These are phyloP conservation scores for Claviceps monticola DNA, from an alignment of 2,329 filamentous ascomycete species.

Conservation along the genomic window DNA sequence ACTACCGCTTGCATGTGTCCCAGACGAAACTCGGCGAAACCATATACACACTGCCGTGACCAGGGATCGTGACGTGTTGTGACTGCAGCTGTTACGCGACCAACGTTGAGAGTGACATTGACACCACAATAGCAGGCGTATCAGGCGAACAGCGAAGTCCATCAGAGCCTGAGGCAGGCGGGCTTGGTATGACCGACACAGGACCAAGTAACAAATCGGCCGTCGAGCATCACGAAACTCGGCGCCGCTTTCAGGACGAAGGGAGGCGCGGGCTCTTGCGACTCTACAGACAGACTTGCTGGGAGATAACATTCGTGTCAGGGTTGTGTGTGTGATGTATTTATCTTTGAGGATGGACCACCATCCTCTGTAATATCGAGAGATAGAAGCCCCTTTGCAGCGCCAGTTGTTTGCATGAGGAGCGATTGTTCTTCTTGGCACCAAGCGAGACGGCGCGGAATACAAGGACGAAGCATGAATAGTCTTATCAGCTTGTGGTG, in stretches of 20 bases:
- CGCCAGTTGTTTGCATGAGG: background rate
- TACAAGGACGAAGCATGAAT: background rate
- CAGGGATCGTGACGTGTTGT: background rate
- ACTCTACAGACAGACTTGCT: slow-evolving; percentile 8
- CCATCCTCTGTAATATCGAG: slow-evolving; percentile 28
- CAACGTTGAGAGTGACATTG: slow-evolving; percentile 16
- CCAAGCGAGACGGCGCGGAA: background rate
- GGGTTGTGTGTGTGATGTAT: slow-evolving; percentile 18
- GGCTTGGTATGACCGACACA: slow-evolving; percentile 14
- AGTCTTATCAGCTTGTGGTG: background rate
- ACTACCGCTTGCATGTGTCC: background rate
- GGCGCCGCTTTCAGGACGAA: slow-evolving; percentile 7
- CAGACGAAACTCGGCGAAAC: background rate
- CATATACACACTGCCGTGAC: background rate
- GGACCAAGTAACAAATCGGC: slow-evolving; percentile 13
- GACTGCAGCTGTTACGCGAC: slow-evolving; percentile 1
- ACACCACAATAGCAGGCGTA: slow-evolving; percentile 16
- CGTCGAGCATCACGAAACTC: slow-evolving; percentile 13
- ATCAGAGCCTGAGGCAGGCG: slow-evolving; percentile 14
- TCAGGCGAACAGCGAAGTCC: slow-evolving; percentile 15
- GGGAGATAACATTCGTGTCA: slow-evolving; percentile 15
- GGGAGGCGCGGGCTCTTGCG: slow-evolving; percentile 9
- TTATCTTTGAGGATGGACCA: slow-evolving; percentile 33
- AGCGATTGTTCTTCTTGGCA: background rate
- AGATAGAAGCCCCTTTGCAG: slow-evolving; percentile 11